These are phyloP conservation scores for Penicillium herquei DNA, from an alignment of 495 filamentous ascomycete genomes.

Conservation along the genomic window DNA sequence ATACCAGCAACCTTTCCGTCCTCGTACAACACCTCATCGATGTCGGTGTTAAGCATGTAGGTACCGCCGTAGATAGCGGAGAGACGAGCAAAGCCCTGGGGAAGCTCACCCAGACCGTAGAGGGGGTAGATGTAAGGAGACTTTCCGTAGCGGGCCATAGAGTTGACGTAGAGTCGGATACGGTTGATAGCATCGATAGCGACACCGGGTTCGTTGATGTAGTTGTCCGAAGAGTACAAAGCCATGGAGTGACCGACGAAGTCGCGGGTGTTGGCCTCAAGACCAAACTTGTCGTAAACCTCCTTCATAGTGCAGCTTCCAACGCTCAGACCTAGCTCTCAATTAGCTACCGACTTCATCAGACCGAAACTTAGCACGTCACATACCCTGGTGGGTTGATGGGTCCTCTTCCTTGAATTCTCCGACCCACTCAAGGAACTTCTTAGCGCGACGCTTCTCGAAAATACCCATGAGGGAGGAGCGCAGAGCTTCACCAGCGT, in stretches of 20 bases:
- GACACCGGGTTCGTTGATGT: constrained; percentile 68
- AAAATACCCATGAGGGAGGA: constrained; percentile 96
- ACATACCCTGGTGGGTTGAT: constrained; percentile 79
- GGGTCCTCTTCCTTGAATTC: constrained; percentile 82
- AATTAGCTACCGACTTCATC: constrained; percentile 18
- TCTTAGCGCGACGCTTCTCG: constrained; percentile 95
- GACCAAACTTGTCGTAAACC: constrained; percentile 94
- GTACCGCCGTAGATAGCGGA: constrained; percentile 98
- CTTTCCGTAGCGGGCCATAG: constrained; percentile 96
- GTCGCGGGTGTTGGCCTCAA: constrained; percentile 88
- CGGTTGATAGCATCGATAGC: constrained; percentile 87
- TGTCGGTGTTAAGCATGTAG: constrained; percentile 95
- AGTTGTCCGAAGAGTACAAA: constrained; percentile 83
- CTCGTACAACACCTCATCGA: constrained; percentile 84
- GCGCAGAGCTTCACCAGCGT: constrained; percentile 84
- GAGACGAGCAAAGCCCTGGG: constrained; percentile 95
- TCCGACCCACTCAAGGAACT: constrained; percentile 96
- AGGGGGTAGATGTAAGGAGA: constrained; percentile 99
- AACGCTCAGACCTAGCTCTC: constrained; percentile 73
- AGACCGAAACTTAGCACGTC: background rate
- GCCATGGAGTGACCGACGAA: constrained; percentile 99
- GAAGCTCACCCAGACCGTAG: constrained; percentile 95
- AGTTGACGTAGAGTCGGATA: constrained; percentile 95
- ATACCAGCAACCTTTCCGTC: constrained; percentile 84
- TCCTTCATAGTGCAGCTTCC: constrained; percentile 84